A percentile compares a stretch with the other conserved stretches of the same genome.
Evolutionary conservation across 441 rosid genomes (phyloP).

Genomic region (Gossypium lobatum): DNA sequence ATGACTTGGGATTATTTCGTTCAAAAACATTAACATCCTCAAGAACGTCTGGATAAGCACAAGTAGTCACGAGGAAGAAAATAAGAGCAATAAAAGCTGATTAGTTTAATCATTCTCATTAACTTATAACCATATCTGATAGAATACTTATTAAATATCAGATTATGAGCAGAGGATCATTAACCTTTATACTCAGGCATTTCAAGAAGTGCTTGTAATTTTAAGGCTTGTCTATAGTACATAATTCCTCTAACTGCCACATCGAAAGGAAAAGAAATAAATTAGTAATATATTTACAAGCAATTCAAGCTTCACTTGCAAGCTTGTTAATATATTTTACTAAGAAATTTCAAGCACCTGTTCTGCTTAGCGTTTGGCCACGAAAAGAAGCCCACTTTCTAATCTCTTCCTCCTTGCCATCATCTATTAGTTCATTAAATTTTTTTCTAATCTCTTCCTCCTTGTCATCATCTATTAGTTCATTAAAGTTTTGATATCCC

Average conservation of each 20-base stretch:
- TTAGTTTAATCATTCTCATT: slow-evolving; percentile 8
- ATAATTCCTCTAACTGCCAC: slow-evolving; percentile 92
- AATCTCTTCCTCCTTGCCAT: slow-evolving; percentile 56
- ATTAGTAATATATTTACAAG: not conserved
- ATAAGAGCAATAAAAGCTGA: not conserved
- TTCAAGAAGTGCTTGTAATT: slow-evolving; percentile 87
- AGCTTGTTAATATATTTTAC: not conserved
- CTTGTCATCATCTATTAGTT: slow-evolving; percentile 39
- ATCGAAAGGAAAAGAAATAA: slow-evolving; percentile 18
- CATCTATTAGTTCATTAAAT: slow-evolving; percentile 40
- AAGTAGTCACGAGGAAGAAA: slow-evolving; percentile 4
- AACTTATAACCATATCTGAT: not conserved
- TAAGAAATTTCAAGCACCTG: slow-evolving; percentile 47
- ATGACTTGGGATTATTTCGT: slow-evolving; percentile 55
- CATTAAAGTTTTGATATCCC: slow-evolving; percentile 54
- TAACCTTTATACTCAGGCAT: slow-evolving; percentile 77
- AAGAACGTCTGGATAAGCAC: slow-evolving; percentile 59
- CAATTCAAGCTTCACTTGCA: not conserved
- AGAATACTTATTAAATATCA: not conserved
- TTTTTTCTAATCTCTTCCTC: slow-evolving; percentile 59
- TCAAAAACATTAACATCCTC: slow-evolving; percentile 67
- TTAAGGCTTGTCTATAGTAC: slow-evolving; percentile 90
- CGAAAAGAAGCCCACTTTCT: slow-evolving; percentile 94
- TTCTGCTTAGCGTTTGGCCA: slow-evolving; percentile 93
- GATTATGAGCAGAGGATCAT: slow-evolving; percentile 19